These are phyloP conservation scores for Lipomyces yamadae DNA, from an alignment of 805 yeast species.

Conservation along the genomic window DNA sequence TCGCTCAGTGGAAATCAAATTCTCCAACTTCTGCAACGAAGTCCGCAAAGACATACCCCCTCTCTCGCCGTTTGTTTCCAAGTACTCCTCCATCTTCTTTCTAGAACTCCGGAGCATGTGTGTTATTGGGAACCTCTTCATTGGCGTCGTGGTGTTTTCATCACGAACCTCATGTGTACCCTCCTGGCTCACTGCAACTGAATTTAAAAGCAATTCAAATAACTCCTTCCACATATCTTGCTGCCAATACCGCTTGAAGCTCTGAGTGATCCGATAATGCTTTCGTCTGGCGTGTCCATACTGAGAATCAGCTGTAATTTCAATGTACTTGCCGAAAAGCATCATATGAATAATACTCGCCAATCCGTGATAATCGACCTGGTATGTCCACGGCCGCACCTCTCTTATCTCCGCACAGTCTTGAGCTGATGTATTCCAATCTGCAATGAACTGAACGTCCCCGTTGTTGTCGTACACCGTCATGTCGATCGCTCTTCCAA, in stretches of 20 bases:
- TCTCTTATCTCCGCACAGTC: conserved; percentile 75
- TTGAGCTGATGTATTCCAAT: conserved; percentile 65
- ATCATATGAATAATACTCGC: conserved; percentile 75
- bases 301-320: conserved; percentile 31
- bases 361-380: conserved; percentile 81
- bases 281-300: conserved; percentile 22
- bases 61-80: conserved; percentile 43
- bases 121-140: conserved; percentile 51
- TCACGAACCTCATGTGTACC: neutral
- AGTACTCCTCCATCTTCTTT: conserved; percentile 51
- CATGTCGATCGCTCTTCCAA: conserved; percentile 79
- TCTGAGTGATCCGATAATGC: conserved; percentile 49
- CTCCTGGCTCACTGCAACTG: conserved; percentile 46
- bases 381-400: conserved; percentile 69
- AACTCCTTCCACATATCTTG: conserved; percentile 69
- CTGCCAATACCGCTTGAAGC: conserved; percentile 78
- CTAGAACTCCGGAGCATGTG: conserved; percentile 48
- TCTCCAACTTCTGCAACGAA: conserved; percentile 36
- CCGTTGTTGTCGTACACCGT: conserved; percentile 52
- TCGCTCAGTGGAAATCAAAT: conserved; percentile 13
- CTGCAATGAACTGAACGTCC: conserved; percentile 59
- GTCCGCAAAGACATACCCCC: conserved; percentile 37
- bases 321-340: conserved; percentile 71
- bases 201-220: conserved; percentile 67
- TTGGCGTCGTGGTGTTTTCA: conserved; percentile 27